Evolutionary conservation across 1,284 basidiomycete genomes (phyloP), one percentile per base, ranked within the genome.

Genomic region (Salmacisia buchloeana): DNA sequence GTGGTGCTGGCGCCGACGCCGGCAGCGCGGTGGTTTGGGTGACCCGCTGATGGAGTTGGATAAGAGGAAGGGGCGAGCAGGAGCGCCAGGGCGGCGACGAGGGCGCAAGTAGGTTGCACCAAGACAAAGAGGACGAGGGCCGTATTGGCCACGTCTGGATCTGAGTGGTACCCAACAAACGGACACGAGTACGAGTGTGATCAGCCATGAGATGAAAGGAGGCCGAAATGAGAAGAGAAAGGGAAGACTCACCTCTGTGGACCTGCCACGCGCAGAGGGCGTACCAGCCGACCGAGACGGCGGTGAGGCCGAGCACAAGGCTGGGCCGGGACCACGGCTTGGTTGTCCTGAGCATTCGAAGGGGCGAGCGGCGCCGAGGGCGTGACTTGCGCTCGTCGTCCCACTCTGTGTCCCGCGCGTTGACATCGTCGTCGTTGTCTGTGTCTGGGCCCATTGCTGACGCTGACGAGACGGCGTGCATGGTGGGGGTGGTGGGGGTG

Each of bases 141-240:
- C 2, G 49, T 18, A n/a, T 54, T 54, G 49, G 49, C 49, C 49
- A 54, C 29, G 29, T 54, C 49, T 25, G 49, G 49, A 54, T 54
- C 49, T 54, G 49, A 2, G 29, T 15, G 6, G n/a, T n/a, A n/a
- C n/a, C n/a, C n/a, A n/a, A n/a, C n/a, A n/a, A n/a, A n/a, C n/a
- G n/a, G n/a, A n/a, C n/a, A n/a, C n/a, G n/a, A n/a, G n/a, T n/a
- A n/a, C n/a, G n/a, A n/a, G n/a, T n/a, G n/a, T n/a, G n/a, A 1
- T 43, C 2, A 43, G 41, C 6, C 18, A 15, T 5, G 18, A 21
- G 18, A 43, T 18, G 1, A 6, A 43, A 5, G 39, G 39, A 43
- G 9, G 36, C 36, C 18, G 36, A 38, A 38, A 18, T 9, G 18
- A 18, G 18, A 9, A 38, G 36, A 38, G 36, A 38, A 43, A 43